Evolutionary conservation across 1,284 basidiomycete genomes (phyloP), one percentile per base, ranked within the genome.

Genomic region (Austroboletus rostrupii): DNA sequence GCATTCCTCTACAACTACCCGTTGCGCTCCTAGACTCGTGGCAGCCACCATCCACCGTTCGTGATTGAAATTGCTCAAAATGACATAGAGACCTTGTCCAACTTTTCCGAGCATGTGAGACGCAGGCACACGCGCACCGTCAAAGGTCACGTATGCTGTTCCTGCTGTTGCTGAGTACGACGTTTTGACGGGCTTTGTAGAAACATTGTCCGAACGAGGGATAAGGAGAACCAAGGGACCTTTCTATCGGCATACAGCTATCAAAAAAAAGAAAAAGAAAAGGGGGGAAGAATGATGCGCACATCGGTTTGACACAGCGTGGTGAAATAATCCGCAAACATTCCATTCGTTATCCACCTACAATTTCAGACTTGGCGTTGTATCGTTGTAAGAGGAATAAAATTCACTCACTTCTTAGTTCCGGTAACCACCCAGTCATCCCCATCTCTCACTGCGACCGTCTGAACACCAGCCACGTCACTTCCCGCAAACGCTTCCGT

Each of bases 281-380:
- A 29, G 6, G 23, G 23, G 23, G 10, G 5, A 33, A 31, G 5
- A 3, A 46, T 7, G 19, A 5, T 33, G 26, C 62, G 19, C 33
- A 79, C 81, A 55, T 86, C 81, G 19, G 86, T 88, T 60, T 72
- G 79, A 68, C 85, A 89, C 0, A 81, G 80, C 3, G 86, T 87
- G 1, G 87, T 90, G 68, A 94, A 92, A 68, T 81, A 88, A 63
- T 88, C 86, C 5, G 85, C 79, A 61, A 86, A 90, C 9, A 74
- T 81, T 41, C 92, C 94, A 60, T 95, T 97, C 41, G 94, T 95
- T 62, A 97, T 97, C 94, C 94, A 97, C 59, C 83, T 86, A 32
- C 23, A 9, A 10, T 45, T n/a, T 19, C 41, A 51, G 40, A 1
- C 16, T 44, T 37, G 33, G 21, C 19, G 23, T 35, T 40, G 2